Evolutionary conservation across 2,329 filamentous ascomycete genomes (phyloP).

Genomic region (Truncatella angustata): DNA sequence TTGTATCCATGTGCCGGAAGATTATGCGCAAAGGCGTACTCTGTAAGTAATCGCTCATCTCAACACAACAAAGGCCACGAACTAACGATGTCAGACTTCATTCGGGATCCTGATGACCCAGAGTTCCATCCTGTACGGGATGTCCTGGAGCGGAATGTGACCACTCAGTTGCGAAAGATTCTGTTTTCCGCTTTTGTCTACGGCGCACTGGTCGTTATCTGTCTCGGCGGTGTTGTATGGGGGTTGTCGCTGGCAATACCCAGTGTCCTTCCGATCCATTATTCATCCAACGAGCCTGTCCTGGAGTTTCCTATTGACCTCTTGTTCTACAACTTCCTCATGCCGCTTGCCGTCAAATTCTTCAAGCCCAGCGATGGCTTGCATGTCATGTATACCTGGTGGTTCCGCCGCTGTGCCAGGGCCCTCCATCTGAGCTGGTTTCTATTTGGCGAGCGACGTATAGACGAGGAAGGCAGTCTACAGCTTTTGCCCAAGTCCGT

Average conservation of each 20-base stretch:
- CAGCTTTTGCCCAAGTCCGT: conserved; percentile 39
- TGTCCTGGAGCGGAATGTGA: conserved; percentile 88
- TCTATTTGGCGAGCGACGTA: conserved; percentile 78
- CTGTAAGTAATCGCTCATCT: conserved; percentile 57
- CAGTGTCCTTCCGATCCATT: conserved; percentile 83
- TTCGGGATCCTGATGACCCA: conserved; percentile 94
- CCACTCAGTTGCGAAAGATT: conserved; percentile 93
- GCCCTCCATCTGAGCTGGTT: conserved; percentile 83
- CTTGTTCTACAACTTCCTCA: conserved; percentile 94
- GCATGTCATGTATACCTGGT: conserved; percentile 89
- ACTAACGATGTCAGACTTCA: conserved; percentile 66
- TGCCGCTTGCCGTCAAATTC: conserved; percentile 80
- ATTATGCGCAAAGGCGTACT: conserved; percentile 94
- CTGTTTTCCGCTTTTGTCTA: conserved; percentile 95
- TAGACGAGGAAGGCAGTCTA: conserved; percentile 77
- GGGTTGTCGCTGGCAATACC: conserved; percentile 68
- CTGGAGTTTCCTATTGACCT: conserved; percentile 93
- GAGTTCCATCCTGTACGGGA: conserved; percentile 98
- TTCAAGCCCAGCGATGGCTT: conserved; percentile 84
- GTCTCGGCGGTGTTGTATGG: conserved; percentile 95
- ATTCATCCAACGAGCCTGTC: conserved; percentile 88
- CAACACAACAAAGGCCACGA: background rate
- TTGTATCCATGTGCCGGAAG: conserved; percentile 98
- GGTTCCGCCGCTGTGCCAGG: conserved; percentile 86
- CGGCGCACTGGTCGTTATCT: conserved; percentile 86